phyloP scores from a whole-genome alignment of 306 rosid species.

The Oxytropis ochrocephala region DNA sequence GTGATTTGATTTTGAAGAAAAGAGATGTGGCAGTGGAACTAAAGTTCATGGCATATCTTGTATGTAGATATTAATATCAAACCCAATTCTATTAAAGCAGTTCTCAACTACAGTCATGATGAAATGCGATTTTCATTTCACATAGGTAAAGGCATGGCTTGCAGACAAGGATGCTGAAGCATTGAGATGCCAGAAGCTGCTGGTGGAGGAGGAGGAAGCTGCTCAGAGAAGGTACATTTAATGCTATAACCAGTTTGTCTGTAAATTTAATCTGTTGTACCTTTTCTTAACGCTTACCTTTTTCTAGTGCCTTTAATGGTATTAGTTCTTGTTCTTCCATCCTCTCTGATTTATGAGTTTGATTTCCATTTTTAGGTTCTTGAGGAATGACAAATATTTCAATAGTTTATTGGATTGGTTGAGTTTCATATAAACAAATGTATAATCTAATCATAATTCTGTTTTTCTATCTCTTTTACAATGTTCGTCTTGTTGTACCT shows the following conservation, averaged over 20 bases:
- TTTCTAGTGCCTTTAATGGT: neutral
- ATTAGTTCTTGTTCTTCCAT: neutral
- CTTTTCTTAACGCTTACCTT: neutral
- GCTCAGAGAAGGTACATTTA: slow-evolving; percentile 73
- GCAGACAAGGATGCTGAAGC: slow-evolving; percentile 95
- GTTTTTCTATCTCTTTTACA: neutral
- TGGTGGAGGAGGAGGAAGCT: slow-evolving; percentile 95
- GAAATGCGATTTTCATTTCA: slow-evolving; percentile 15
- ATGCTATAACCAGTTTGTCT: slow-evolving; percentile 1
- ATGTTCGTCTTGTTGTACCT: neutral
- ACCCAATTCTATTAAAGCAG: neutral
- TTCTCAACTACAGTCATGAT: slow-evolving; percentile 12
- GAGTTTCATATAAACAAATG: neutral
- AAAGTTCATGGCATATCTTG: neutral
- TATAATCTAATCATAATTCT: neutral
- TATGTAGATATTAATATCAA: neutral
- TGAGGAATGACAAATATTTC: slow-evolving; percentile 13
- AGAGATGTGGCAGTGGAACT: neutral
- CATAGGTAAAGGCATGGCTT: slow-evolving; percentile 76
- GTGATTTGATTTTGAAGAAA: slow-evolving; percentile 10
- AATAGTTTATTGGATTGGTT: neutral
- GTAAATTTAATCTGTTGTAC: neutral
- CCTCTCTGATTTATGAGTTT: slow-evolving; percentile 2
- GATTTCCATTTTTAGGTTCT: slow-evolving; percentile 6
- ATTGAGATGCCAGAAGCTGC: slow-evolving; percentile 72